Evolutionary conservation across 768 basidiomycete species (phyloP).

Genomic region (Trametes villosa): DNA sequence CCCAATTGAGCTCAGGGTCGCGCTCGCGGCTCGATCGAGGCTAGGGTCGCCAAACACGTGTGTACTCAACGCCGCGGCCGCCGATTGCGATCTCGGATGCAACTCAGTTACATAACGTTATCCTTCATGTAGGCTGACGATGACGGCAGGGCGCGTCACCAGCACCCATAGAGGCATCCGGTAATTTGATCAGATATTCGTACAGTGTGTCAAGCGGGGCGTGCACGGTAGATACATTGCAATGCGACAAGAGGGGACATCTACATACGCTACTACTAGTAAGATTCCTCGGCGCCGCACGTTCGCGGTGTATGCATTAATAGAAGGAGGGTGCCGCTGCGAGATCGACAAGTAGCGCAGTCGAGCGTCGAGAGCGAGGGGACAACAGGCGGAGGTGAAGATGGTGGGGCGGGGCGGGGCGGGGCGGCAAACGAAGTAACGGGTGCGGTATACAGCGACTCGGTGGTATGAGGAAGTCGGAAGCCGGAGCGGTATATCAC

Average conservation of each 20-base stretch:
- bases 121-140: too few species aligned
- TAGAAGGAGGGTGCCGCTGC: background rate
- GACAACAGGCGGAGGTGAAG: background rate
- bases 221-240: conserved; percentile 19
- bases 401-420: background rate
- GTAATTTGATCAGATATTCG: background rate
- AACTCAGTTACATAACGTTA: too few species aligned
- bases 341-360: background rate
- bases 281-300: background rate
- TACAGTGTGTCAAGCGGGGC: background rate
- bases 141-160: background rate
- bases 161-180: background rate
- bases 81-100: background rate
- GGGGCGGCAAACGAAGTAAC: conserved; percentile 4
- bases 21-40: background rate
- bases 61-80: conserved; percentile 3
- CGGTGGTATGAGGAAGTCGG: background rate
- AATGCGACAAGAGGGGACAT: conserved; percentile 11
- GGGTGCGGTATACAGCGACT: conserved; percentile 8
- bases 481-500: conserved; percentile 11
- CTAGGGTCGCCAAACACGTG: conserved; percentile 6
- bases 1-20: conserved; percentile 2
- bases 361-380: background rate
- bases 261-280: conserved; percentile 9
- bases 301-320: background rate